Evolutionary conservation across 2,329 filamentous ascomycete species (phyloP).

Genomic region (Ophiostoma triangulosporum): DNA sequence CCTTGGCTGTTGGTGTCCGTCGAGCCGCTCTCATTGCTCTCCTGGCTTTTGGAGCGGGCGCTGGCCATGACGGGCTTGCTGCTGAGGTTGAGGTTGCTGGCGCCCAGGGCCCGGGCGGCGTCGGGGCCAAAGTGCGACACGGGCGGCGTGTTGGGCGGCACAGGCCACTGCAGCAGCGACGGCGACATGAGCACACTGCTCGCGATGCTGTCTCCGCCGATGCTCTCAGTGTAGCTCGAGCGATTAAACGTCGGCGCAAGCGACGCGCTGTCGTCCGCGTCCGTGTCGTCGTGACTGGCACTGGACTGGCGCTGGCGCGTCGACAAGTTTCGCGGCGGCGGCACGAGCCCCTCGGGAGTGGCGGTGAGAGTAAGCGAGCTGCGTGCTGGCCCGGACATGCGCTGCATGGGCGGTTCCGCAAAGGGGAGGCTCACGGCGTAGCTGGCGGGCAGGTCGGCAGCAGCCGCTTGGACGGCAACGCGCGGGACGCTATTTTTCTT

Average conservation of each 20-base stretch:
- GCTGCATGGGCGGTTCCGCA: not conserved
- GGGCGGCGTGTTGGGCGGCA: constrained; percentile 13
- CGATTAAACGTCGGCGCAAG: not conserved
- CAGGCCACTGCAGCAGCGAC: constrained; percentile 9
- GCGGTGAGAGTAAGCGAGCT: not conserved
- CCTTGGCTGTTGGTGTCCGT: constrained; percentile 2
- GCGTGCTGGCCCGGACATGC: not conserved
- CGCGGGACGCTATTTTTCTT: not conserved
- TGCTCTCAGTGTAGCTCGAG: constrained; percentile 6
- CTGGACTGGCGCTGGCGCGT: not conserved
- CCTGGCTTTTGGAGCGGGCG: not conserved
- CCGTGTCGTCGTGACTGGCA: not conserved
- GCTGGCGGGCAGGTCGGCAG: not conserved
- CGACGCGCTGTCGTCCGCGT: not conserved
- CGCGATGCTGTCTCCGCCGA: constrained; percentile 11
- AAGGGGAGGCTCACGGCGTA: not conserved
- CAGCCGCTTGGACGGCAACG: not conserved
- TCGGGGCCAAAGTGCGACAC: constrained; percentile 3
- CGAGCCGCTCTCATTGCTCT: not conserved
- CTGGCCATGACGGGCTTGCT: not conserved
- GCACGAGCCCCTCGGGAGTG: not conserved
- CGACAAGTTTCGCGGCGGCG: not conserved
- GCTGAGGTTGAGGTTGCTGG: constrained; percentile 2
- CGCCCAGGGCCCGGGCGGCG: not conserved
- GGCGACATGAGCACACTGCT: constrained; percentile 14